Conservation (phyloP, 2,329 filamentous ascomycete genomes). For the Claviceps pusilla region DNA sequence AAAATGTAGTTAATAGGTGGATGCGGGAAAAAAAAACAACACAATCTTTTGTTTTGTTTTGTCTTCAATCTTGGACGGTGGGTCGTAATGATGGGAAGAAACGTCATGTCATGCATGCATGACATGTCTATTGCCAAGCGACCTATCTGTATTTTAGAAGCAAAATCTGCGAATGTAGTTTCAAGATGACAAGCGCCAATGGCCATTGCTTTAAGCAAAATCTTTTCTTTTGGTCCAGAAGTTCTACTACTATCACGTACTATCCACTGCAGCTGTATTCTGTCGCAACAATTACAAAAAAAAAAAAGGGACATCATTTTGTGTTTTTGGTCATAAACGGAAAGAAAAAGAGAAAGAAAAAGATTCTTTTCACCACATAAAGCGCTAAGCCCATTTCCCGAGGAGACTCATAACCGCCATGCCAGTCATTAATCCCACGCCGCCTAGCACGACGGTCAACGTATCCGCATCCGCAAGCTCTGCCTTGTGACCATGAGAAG, state of each 20-base stretch:
- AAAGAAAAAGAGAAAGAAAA: no score
- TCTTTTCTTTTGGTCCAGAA: no score
- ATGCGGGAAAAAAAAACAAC: background rate
- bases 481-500: constrained; percentile 21
- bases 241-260: background rate
- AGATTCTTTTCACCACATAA: no score
- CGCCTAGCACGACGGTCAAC: constrained; percentile 32
- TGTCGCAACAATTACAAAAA: background rate
- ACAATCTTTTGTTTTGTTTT: no score
- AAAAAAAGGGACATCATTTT: background rate
- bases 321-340: background rate
- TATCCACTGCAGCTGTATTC: background rate
- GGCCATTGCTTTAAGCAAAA: background rate
- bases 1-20: background rate
- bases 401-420: constrained; percentile 57
- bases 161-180: background rate
- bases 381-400: constrained; percentile 53
- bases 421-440: constrained; percentile 42
- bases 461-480: constrained; percentile 39
- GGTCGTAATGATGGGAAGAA: background rate
- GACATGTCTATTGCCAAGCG: background rate
- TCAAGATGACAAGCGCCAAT: background rate
- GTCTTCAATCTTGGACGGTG: background rate
- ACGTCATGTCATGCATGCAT: background rate
- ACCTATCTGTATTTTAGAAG: background rate